Evolutionary conservation across 768 basidiomycete species (phyloP).

Genomic region (Suillus hirtellus): DNA sequence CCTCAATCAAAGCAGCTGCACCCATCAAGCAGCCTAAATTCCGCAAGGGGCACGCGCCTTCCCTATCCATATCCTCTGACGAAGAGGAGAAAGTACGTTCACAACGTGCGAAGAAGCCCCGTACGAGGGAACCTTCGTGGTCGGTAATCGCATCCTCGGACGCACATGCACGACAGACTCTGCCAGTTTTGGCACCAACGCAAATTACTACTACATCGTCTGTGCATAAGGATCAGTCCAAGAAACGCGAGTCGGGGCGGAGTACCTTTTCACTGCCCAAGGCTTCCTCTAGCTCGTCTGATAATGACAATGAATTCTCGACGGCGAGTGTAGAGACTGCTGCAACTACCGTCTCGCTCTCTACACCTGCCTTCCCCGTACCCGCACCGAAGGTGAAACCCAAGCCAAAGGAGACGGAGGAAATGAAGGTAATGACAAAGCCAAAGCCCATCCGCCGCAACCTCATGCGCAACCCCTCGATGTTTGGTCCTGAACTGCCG

Average conservation of each 20-base stretch:
- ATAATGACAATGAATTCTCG: constrained; percentile 34
- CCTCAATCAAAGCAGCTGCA: constrained; percentile 22
- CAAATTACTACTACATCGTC: constrained; percentile 26
- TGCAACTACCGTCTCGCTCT: constrained; percentile 27
- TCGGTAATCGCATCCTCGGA: constrained; percentile 26
- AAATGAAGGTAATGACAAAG: constrained; percentile 21
- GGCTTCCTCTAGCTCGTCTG: constrained; percentile 29
- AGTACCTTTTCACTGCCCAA: constrained; percentile 24
- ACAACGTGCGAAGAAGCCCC: constrained; percentile 62
- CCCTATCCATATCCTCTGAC: constrained; percentile 63
- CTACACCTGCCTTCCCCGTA: constrained; percentile 21
- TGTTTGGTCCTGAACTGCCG: constrained; percentile 67
- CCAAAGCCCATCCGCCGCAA: constrained; percentile 39
- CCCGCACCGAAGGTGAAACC: constrained; percentile 21
- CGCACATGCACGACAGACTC: constrained; percentile 21
- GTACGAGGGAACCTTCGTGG: constrained; percentile 38
- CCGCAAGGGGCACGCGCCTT: constrained; percentile 38
- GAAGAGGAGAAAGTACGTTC: constrained; percentile 72
- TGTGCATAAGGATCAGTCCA: constrained; percentile 9
- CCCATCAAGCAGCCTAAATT: constrained; percentile 21
- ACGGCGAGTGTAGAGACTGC: constrained; percentile 33
- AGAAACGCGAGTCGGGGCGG: constrained; percentile 19
- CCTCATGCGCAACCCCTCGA: constrained; percentile 60
- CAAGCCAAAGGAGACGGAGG: constrained; percentile 17
- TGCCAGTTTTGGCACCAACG: constrained; percentile 17